These are phyloP conservation scores for Boechera retrofracta DNA, from an alignment of 345 rosid species.

Conservation along the genomic window DNA sequence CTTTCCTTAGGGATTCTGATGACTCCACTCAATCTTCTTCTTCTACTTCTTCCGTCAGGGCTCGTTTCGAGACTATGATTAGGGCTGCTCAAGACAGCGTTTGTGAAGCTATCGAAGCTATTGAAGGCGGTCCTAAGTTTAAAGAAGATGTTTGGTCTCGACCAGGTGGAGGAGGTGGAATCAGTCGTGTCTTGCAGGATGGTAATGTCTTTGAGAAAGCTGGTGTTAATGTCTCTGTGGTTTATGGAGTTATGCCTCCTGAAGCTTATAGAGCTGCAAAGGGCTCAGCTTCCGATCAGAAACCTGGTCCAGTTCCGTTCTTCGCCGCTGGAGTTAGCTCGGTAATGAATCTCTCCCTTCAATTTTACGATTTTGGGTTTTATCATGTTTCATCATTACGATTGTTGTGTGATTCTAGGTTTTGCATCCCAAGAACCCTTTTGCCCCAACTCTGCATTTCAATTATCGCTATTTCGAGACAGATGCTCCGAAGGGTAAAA, in stretches of 20 bases:
- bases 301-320: slow-evolving; percentile 83
- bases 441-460: slow-evolving; percentile 74
- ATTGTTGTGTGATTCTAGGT: slow-evolving; percentile 30
- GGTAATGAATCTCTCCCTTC: slow-evolving; percentile 45
- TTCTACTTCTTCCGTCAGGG: slow-evolving; percentile 56
- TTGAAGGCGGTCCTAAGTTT: slow-evolving; percentile 67
- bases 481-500: slow-evolving; percentile 77
- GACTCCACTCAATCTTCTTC: slow-evolving; percentile 45
- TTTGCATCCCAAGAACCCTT: slow-evolving; percentile 69
- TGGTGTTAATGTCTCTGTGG: slow-evolving; percentile 95
- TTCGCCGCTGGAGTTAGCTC: slow-evolving; percentile 99
- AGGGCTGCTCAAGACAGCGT: slow-evolving; percentile 80
- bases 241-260: slow-evolving; percentile 98
- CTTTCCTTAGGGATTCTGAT: slow-evolving; percentile 76
- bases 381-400: neutral
- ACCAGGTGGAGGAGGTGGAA: slow-evolving; percentile 99
- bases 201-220: slow-evolving; percentile 97
- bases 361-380: neutral
- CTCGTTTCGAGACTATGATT: slow-evolving; percentile 91
- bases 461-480: slow-evolving; percentile 47
- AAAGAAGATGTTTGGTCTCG: slow-evolving; percentile 98
- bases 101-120: slow-evolving; percentile 75
- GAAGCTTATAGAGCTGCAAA: slow-evolving; percentile 97
- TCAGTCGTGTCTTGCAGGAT: slow-evolving; percentile 90
- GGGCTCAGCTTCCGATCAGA: slow-evolving; percentile 67